Base-by-base conservation (phyloP, 257 asterid species). In the Sherardia arvensis region DNA sequence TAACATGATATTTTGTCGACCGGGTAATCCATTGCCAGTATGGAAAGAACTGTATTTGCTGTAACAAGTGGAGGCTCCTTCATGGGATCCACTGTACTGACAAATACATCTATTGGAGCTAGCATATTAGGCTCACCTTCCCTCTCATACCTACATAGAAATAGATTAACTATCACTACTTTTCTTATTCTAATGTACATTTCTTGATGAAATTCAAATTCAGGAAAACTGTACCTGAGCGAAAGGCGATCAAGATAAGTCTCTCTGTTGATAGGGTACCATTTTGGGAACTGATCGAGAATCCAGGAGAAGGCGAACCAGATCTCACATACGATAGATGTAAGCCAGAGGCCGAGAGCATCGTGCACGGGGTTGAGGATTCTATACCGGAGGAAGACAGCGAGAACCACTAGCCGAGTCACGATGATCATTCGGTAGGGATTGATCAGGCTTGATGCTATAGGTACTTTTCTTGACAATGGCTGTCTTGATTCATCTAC, bases 231-330 rank as follows among this genome's bases (percentile, higher is more conserved):
- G 66, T 64, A 91, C 97, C 98, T 83, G 73, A 84, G 85, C 74
- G 97, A 88, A 67, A 88, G 98, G 73, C 96, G 95, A 70, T 91
- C 98, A 1, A 88, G 94, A 69, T 88, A 91, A 47, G 98, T 91
- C 85, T 91, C 95, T 4, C 98, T 87, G 53, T 84, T 88, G 61
- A 91, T 86, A 56, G 96, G 98, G 73, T 73, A 86, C 98, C 98
- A 91, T 68, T 91, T 91, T 27, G 98, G 98, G 78, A 91, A 88
- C 86, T 91, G 98, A 85, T 91, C 98, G 12, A 91, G 95, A 74
- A 91, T 88, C 98, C 96, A 91, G 8, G 98, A 91, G 74, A 84
- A 61, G 67, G 98, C 96, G 71, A 91, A 91, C 98, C 96, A 91
- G 77, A 91, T 88, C 76, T 91, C 98, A 72, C 98, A 91, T 66